Conservation (phyloP, 2,329 filamentous ascomycete genomes). For the Ascochyta koolunga region DNA sequence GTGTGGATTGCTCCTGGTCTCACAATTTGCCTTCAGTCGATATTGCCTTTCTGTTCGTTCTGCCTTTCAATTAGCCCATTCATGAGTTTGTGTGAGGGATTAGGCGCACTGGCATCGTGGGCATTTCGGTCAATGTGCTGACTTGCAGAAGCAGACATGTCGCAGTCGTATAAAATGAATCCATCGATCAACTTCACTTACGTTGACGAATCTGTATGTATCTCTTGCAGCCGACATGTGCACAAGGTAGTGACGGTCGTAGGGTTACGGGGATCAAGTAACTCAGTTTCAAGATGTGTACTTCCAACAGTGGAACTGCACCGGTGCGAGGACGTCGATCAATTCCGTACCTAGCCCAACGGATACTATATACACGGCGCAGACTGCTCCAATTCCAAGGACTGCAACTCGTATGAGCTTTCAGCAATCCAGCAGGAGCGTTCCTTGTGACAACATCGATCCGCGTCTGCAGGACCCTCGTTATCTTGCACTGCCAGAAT, state of each 20-base stretch:
- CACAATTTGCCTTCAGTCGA: neutral
- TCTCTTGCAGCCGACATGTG: neutral
- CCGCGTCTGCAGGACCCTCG: slow-evolving; percentile 4
- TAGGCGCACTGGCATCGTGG: slow-evolving; percentile 1
- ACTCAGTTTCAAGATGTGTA: slow-evolving; percentile 9
- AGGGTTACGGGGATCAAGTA: slow-evolving; percentile 24
- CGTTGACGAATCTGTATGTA: slow-evolving; percentile 21
- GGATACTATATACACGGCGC: slow-evolving; percentile 17
- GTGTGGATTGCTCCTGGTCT: slow-evolving; percentile 13
- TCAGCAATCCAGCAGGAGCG: slow-evolving; percentile 7
- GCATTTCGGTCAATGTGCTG: slow-evolving; percentile 29
- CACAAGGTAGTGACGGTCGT: slow-evolving; percentile 9
- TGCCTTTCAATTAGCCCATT: neutral
- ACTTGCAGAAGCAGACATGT: slow-evolving; percentile 36
- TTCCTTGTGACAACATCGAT: slow-evolving; percentile 1
- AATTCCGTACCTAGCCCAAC: slow-evolving; percentile 27
- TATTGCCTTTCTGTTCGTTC: neutral
- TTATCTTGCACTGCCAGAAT: slow-evolving; percentile 22
- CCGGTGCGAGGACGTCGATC: slow-evolving; percentile 20
- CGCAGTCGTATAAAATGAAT: slow-evolving; percentile 25
- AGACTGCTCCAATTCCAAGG: slow-evolving; percentile 17
- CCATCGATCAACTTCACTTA: slow-evolving; percentile 23
- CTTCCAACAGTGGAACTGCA: slow-evolving; percentile 27
- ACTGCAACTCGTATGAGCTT: slow-evolving; percentile 6
- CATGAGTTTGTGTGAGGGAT: neutral